These are phyloP conservation scores for Zymoseptoria crescenta DNA, from an alignment of 2,329 filamentous ascomycete genomes.

Conservation along the genomic window DNA sequence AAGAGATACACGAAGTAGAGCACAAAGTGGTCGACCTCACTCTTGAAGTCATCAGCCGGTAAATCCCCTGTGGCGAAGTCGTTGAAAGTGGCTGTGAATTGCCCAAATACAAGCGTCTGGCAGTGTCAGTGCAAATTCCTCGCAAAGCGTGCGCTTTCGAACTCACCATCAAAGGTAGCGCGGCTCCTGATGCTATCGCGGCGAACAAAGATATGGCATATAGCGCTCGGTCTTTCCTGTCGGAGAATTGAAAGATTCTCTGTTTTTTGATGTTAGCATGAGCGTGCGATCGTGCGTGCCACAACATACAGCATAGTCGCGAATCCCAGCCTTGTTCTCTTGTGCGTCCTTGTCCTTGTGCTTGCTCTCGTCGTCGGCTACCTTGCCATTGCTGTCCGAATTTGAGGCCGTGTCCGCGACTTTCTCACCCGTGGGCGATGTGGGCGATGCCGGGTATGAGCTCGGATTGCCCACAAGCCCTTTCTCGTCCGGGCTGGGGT, in stretches of 20 bases:
- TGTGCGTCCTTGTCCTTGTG: conserved; percentile 3
- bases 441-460: background rate
- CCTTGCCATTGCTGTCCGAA: background rate
- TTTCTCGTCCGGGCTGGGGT: background rate
- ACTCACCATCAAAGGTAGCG: conserved; percentile 39
- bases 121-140: conserved; percentile 36
- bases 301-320: conserved; percentile 16
- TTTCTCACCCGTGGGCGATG: background rate
- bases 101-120: conserved; percentile 43
- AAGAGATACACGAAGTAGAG: conserved; percentile 66
- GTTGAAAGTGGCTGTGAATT: conserved; percentile 42
- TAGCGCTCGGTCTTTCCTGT: conserved; percentile 20
- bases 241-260: conserved; percentile 29
- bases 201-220: conserved; percentile 26
- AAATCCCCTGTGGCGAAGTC: conserved; percentile 27
- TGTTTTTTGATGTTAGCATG: conserved; percentile 1
- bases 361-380: background rate
- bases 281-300: background rate
- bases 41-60: conserved; percentile 14
- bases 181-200: conserved; percentile 38
- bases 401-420: background rate
- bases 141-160: conserved; percentile 21
- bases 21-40: conserved; percentile 31
- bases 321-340: conserved; percentile 12
- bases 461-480: background rate